A percentile compares a stretch with the other conserved stretches of the same genome.
Conservation (phyloP, 768 basidiomycete species). For the Kockovaella imperatae region DNA sequence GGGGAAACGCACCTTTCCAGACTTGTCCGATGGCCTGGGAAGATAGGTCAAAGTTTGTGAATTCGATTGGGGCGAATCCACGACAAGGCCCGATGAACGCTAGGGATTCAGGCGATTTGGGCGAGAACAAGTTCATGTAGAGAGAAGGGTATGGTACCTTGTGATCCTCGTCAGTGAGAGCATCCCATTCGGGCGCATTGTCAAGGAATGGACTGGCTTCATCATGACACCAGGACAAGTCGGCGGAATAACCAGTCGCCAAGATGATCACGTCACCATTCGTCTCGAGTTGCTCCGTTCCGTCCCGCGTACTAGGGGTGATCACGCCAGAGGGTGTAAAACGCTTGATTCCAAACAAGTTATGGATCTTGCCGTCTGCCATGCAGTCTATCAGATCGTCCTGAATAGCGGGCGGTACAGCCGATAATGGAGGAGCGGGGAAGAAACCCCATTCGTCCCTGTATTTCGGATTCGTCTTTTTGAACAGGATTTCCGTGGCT, state of each 20-base stretch:
- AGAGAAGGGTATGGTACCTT: slow-evolving; percentile 3
- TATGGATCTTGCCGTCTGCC: not conserved
- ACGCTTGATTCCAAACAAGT: slow-evolving; percentile 1
- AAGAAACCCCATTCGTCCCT: slow-evolving; percentile 9
- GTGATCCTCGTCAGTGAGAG: not conserved
- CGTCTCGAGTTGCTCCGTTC: not conserved
- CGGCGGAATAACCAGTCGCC: slow-evolving; percentile 2
- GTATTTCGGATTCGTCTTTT: not conserved
- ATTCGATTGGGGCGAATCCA: slow-evolving; percentile 4
- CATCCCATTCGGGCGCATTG: slow-evolving; percentile 5
- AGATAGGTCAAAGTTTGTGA: slow-evolving; percentile 6
- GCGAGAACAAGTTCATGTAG: slow-evolving; percentile 7
- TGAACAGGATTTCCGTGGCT: not conserved
- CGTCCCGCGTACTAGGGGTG: not conserved
- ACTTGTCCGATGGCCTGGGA: slow-evolving; percentile 9
- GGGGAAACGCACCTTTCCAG: not conserved
- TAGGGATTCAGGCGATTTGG: slow-evolving; percentile 5
- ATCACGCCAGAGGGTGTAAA: slow-evolving; percentile 3
- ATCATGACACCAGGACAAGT: slow-evolving; percentile 6
- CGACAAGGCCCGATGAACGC: slow-evolving; percentile 9
- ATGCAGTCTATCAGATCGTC: slow-evolving; percentile 6
- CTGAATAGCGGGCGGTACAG: not conserved
- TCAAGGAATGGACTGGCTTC: slow-evolving; percentile 2
- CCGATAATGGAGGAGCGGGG: slow-evolving; percentile 6
- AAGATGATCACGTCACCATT: slow-evolving; percentile 9